Evolutionary conservation across 371 early-diverging fungal genomes (phyloP), one percentile per base, ranked within the genome.

Genomic region (Apophysomyces sp.): DNA sequence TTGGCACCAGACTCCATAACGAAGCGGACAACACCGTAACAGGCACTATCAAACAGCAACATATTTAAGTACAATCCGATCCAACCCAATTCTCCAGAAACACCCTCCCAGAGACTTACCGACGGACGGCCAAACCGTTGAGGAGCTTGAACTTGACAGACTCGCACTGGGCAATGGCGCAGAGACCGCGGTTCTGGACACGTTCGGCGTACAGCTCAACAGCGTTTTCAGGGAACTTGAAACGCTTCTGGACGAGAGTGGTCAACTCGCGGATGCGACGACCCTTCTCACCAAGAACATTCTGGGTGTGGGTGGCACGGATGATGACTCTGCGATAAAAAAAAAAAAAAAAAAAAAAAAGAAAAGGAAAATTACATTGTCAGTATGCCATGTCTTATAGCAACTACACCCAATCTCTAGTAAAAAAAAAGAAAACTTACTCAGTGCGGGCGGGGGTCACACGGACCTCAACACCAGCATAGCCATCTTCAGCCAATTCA

Each of bases 1-100:
- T 99, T 99, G 83, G 99, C 99, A 71, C 99, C 99, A 76, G 97
- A 94, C 85, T 98, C 98, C 97, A 98, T 99, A 68, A 97, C 94
- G 89, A 94, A 95, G 72, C 99, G 97, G 75, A 99, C 89, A 62
- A 98, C 98, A 86, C 94, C 92, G 89, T 99, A 96, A 82, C 96
- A 94, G 57, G 98, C 99, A 72, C 99, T 85, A 62, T n/a, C 15
- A 16, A 54, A n/a, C n/a, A n/a, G n/a, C n/a, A n/a, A n/a, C n/a
- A n/a, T n/a, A n/a, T n/a, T n/a, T n/a, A n/a, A n/a, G n/a, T n/a
- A n/a, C n/a, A n/a, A n/a, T n/a, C n/a, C n/a, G n/a, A n/a, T n/a
- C n/a, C n/a, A n/a, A n/a, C n/a, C n/a, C n/a, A n/a, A n/a, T n/a
- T n/a, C n/a, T n/a, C n/a, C n/a, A n/a, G n/a, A n/a, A n/a, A n/a